These are phyloP conservation scores for Parafenestella ontariensis DNA, from an alignment of 2,329 filamentous ascomycete genomes.

Conservation along the genomic window DNA sequence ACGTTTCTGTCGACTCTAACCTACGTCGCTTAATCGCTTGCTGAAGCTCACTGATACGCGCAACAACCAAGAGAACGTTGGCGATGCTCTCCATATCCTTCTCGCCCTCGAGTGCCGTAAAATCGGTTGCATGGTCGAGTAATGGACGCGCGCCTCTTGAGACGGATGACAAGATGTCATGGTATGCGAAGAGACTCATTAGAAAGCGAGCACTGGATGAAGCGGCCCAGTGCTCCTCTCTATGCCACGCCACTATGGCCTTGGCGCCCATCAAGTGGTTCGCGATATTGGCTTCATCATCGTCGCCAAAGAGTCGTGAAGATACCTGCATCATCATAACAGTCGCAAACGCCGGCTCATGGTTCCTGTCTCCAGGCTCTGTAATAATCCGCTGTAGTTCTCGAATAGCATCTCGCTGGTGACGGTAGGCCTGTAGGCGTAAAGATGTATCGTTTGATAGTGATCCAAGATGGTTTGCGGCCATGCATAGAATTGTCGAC, in stretches of 20 bases:
- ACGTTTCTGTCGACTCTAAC: background rate
- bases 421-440: slow-evolving; percentile 32
- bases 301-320: slow-evolving; percentile 35
- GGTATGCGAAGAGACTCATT: slow-evolving; percentile 40
- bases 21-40: slow-evolving; percentile 25
- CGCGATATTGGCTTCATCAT: slow-evolving; percentile 31
- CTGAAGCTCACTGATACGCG: slow-evolving; percentile 35
- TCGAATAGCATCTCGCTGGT: slow-evolving; percentile 38
- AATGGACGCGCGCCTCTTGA: slow-evolving; percentile 36
- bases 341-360: slow-evolving; percentile 37
- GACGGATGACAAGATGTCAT: slow-evolving; percentile 42
- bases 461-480: slow-evolving; percentile 37
- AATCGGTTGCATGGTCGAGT: slow-evolving; percentile 25
- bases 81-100: slow-evolving; percentile 33
- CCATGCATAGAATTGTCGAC: slow-evolving; percentile 43
- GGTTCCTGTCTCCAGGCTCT: slow-evolving; percentile 22
- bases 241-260: slow-evolving; percentile 36
- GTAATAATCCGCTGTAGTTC: slow-evolving; percentile 34
- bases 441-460: slow-evolving; percentile 27
- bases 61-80: slow-evolving; percentile 33
- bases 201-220: slow-evolving; percentile 36
- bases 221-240: slow-evolving; percentile 9
- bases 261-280: slow-evolving; percentile 41
- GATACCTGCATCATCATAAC: slow-evolving; percentile 47
- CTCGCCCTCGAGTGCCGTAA: slow-evolving; percentile 34